phyloP scores from a whole-genome alignment of 805 yeast genomes.

The Metschnikowia aberdeeniae region DNA sequence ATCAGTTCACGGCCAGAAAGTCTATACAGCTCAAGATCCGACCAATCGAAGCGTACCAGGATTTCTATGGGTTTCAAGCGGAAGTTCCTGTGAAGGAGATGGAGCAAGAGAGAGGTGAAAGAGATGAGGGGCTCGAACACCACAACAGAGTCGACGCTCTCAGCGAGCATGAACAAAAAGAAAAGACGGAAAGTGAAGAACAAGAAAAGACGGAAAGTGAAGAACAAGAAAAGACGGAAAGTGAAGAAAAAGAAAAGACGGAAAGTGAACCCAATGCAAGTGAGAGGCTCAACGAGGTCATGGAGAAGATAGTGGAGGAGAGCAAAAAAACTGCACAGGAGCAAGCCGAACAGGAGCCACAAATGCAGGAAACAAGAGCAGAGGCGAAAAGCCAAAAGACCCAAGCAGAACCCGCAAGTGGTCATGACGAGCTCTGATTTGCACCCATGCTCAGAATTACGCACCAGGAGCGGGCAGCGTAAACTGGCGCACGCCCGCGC shows the following conservation, averaged over 20 bases:
- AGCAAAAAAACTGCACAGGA: neutral
- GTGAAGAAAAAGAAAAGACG: neutral
- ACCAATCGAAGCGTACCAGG: slow-evolving; percentile 4
- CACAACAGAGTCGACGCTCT: too few relatives aligned
- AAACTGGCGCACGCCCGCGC: neutral
- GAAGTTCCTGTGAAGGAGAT: neutral
- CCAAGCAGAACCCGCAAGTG: neutral
- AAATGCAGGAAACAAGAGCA: neutral
- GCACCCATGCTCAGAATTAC: slow-evolving; percentile 1
- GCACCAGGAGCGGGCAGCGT: neutral
- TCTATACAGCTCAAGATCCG: slow-evolving; percentile 1
- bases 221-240: neutral
- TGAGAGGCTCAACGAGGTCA: neutral
- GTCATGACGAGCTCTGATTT: neutral
- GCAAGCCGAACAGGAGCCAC: neutral
- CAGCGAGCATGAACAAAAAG: too few relatives aligned
- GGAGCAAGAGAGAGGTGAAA: neutral
- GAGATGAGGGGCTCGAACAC: too few relatives aligned
- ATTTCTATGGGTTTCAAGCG: slow-evolving; percentile 6
- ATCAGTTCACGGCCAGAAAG: neutral
- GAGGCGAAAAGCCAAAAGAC: neutral
- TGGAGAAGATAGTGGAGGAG: neutral
- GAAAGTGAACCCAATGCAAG: neutral
- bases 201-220: neutral
- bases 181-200: neutral